These are phyloP conservation scores for Pinus albicaulis DNA, from an alignment of 75 land plant genomes.

Conservation along the genomic window DNA sequence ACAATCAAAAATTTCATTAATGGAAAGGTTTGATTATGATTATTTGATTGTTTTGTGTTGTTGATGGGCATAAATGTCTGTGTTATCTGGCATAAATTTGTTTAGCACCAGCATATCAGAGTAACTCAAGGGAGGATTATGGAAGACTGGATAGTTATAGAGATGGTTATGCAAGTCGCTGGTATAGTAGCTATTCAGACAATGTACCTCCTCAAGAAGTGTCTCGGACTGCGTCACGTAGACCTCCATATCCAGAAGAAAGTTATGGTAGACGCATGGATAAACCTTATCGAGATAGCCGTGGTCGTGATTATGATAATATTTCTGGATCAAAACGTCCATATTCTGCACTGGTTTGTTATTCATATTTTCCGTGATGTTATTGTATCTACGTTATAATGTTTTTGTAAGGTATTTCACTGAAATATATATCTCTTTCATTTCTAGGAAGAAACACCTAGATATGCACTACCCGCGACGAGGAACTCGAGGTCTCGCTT, in stretches of 20 bases:
- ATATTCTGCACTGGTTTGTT: slow-evolving; percentile 45
- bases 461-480: slow-evolving; percentile 47
- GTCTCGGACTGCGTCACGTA: slow-evolving; percentile 33
- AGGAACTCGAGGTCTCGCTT: slow-evolving; percentile 62
- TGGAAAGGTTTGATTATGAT: background rate
- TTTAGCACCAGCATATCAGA: slow-evolving; percentile 50
- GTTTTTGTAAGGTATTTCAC: background rate
- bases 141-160: slow-evolving; percentile 49
- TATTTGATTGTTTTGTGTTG: background rate
- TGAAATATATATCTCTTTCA: background rate
- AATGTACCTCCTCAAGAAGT: slow-evolving; percentile 17
- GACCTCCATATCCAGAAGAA: slow-evolving; percentile 55
- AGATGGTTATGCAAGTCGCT: slow-evolving; percentile 50
- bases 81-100: background rate
- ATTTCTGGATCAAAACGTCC: slow-evolving; percentile 67
- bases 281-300: slow-evolving; percentile 48
- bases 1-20: background rate
- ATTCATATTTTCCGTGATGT: background rate
- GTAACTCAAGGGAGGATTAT: slow-evolving; percentile 55
- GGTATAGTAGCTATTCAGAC: slow-evolving; percentile 30
- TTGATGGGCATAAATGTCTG: background rate
- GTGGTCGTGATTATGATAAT: slow-evolving; percentile 60
- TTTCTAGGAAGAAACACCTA: slow-evolving; percentile 50
- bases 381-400: background rate
- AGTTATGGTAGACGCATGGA: slow-evolving; percentile 51